A percentile compares a stretch with the other conserved stretches of the same genome.
Evolutionary conservation across 2,329 filamentous ascomycete species (phyloP).

Genomic region (Botrytis sinoallii): DNA sequence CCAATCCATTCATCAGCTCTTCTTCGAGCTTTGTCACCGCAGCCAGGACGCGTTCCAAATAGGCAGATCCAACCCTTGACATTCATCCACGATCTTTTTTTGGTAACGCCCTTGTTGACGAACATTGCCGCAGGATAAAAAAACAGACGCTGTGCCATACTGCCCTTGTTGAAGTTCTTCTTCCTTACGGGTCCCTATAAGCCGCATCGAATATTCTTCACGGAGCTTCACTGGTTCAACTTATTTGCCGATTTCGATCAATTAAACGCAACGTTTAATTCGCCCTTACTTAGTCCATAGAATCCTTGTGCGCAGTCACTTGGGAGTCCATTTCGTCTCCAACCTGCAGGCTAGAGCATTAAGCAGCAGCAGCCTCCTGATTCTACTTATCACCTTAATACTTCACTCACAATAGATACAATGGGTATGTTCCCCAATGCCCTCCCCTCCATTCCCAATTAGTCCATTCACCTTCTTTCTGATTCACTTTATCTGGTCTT

Average conservation of each 20-base stretch:
- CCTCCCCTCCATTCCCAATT: conserved; percentile 18
- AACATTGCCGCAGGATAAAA: conserved; percentile 19
- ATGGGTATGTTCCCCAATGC: conserved; percentile 21
- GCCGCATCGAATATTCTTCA: conserved; percentile 15
- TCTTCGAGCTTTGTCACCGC: conserved; percentile 11
- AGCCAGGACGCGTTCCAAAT: conserved; percentile 17
- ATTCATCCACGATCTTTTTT: background rate
- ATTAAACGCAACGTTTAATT: conserved; percentile 20
- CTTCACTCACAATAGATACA: conserved; percentile 19
- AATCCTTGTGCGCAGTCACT: conserved; percentile 21
- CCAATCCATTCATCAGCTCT: conserved; percentile 16
- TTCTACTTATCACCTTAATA: conserved; percentile 20
- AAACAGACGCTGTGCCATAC: conserved; percentile 19
- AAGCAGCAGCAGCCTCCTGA: conserved; percentile 22
- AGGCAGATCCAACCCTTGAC: conserved; percentile 17
- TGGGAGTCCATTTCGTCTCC: conserved; percentile 21
- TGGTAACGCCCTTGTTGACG: conserved; percentile 19
- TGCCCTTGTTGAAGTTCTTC: conserved; percentile 18
- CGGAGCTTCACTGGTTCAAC: conserved; percentile 16
- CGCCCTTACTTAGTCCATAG: conserved; percentile 18
- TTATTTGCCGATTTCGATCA: conserved; percentile 19
- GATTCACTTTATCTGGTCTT: conserved; percentile 16
- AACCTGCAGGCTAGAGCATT: conserved; percentile 22
- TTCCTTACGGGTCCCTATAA: conserved; percentile 18
- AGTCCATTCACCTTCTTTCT: conserved; percentile 17